Evolutionary conservation across 345 rosid species (phyloP).

Genomic region (Camelina laxa): DNA sequence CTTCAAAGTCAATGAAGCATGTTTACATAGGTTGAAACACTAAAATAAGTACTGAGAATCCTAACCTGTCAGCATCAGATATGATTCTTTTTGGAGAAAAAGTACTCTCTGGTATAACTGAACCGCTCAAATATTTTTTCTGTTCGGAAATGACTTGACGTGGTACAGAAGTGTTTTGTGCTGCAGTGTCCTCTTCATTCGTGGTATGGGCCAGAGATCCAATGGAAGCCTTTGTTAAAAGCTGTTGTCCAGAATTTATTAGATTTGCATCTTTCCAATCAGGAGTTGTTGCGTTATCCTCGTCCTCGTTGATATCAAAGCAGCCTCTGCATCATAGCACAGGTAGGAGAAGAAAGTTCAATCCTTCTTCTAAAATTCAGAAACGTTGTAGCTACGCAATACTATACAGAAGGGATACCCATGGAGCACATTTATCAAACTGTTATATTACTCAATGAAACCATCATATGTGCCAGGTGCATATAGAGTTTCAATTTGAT

Average conservation of each 20-base stretch:
- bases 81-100: conserved; percentile 57
- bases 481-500: not conserved
- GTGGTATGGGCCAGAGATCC: conserved; percentile 48
- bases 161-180: conserved; percentile 54
- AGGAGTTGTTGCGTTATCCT: conserved; percentile 61
- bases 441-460: conserved; percentile 15
- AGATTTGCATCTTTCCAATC: conserved; percentile 53
- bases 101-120: conserved; percentile 56
- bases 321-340: conserved; percentile 68
- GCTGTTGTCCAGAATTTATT: conserved; percentile 57
- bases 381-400: not conserved
- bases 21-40: conserved; percentile 12
- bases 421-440: conserved; percentile 12
- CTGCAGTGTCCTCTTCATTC: conserved; percentile 57
- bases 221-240: conserved; percentile 47
- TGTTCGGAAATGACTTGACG: conserved; percentile 55
- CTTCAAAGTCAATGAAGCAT: conserved; percentile 27
- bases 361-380: not conserved
- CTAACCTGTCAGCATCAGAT: conserved; percentile 74
- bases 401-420: conserved; percentile 21
- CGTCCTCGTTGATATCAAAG: conserved; percentile 80
- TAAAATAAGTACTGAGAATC: conserved; percentile 15
- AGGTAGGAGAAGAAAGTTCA: conserved; percentile 4
- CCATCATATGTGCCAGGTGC: conserved; percentile 12
- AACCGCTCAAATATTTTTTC: conserved; percentile 63